Base-by-base conservation (phyloP, 2,329 filamentous ascomycete genomes). In the Orbilia brochopaga region DNA sequence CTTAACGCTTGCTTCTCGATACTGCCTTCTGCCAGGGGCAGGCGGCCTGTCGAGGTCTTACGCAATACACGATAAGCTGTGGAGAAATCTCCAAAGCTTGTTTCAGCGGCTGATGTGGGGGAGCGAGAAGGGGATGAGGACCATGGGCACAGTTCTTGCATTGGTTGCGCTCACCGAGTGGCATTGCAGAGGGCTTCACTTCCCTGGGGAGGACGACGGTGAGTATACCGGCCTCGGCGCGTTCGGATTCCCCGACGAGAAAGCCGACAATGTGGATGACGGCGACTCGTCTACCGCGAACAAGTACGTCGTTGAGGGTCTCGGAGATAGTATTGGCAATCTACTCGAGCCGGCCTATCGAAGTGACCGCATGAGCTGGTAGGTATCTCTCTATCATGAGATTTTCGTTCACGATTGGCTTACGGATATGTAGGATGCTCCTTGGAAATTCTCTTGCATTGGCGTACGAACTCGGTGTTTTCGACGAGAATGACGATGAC, bases 341-440 rank as follows among this genome's bases (percentile, higher is more conserved):
- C 97, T 94, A 91, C 86, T 97, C 2, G 94, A 99, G 79, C 94
- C 94, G 1, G 93, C 91, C 7, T 97, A 93, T 91, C 85, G 93
- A 76, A 91, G 89, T 74, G 72, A 74, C 24, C 60, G 65, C 24
- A 74, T 69, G 73, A 69, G 58, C 44, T 74, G 69, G 56, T 65
- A 63, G 7, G 67, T 40, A 19, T 19, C 24, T n/a, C 17, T 32
- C 17, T 24, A 8, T 51, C 5, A 23, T 30, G 56, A 23, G 24
- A 46, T 27, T 23, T 62, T 13, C 62, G 75, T 24, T 50, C n/a
- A n/a, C n/a, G n/a, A 61, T 37, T 54, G 17, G 50, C 21, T 93
- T 97, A 77, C 89, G 92, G 61, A 96, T 97, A 90, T 96, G 91
- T 78, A 97, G 93, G 93, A 97, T 97, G 91, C 83, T 97, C 13